phyloP scores from a whole-genome alignment of 2,329 filamentous ascomycete genomes.

The Venturia effusa region DNA sequence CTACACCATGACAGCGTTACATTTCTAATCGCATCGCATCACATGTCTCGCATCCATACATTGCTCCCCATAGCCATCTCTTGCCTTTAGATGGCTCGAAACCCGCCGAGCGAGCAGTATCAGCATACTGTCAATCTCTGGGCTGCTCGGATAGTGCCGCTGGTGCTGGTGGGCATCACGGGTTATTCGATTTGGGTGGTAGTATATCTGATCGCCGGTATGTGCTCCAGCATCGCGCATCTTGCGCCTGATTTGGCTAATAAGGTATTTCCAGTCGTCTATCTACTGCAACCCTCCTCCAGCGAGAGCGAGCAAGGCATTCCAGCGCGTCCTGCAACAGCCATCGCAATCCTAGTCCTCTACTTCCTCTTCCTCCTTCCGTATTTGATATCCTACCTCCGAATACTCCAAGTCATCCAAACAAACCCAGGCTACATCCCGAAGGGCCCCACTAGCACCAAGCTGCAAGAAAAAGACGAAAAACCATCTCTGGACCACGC shows the following conservation, averaged over 20 bases:
- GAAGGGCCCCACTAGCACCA: background rate
- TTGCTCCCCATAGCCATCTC: background rate
- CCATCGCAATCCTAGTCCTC: constrained; percentile 58
- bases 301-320: constrained; percentile 24
- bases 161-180: constrained; percentile 54
- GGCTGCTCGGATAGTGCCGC: constrained; percentile 45
- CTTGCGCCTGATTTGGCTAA: background rate
- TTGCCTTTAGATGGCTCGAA: background rate
- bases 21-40: background rate
- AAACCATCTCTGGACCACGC: constrained; percentile 7
- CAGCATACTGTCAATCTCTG: constrained; percentile 8
- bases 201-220: constrained; percentile 57
- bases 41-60: background rate
- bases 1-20: background rate
- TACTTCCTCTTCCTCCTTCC: constrained; percentile 63
- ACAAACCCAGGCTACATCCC: constrained; percentile 55
- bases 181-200: constrained; percentile 63
- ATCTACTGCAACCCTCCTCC: constrained; percentile 47
- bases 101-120: background rate
- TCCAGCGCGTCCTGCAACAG: constrained; percentile 40
- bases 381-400: constrained; percentile 56
- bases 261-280: constrained; percentile 46
- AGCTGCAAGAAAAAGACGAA: background rate
- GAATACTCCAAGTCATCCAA: constrained; percentile 57
- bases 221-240: constrained; percentile 22